Base-by-base conservation (phyloP, 2,329 filamentous ascomycete species). In the Trichophyton rubrum region DNA sequence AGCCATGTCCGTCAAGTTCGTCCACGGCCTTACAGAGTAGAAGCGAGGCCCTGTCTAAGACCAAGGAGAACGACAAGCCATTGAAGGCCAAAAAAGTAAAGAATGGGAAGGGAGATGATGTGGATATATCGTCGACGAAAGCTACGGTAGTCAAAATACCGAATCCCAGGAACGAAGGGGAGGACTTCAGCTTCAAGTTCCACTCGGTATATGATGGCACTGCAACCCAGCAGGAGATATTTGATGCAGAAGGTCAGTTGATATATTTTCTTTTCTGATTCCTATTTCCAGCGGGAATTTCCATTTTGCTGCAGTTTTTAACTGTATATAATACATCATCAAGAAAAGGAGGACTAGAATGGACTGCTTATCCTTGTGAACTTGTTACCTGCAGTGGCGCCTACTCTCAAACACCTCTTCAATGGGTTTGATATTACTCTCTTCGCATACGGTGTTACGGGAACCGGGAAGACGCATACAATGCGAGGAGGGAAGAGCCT, bases 121-220 rank as follows among this genome's bases (percentile, higher is more conserved):
- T 70, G 40, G 61, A 72, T 58, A 76, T 82, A 55, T 30, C 49
- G 27, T 3, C 7, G n/a, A 82, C 81, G 66, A 81, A 80, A 65
- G 80, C 84, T 20, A 83, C 82, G 27, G 77, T 95, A 33, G 85
- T 97, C 69, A 87, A 88, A 72, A 95, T 97, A 68, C 92, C 92
- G 2, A 96, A 90, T 70, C 91, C 92, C 0, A 96, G 93, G 78
- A 96, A 96, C 69, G 88, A 89, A 65, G 79, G 82, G 22, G 92
- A 97, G 74, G 88, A 91, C 69, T 97, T 91, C 75, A 90, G 88
- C 59, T 99, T 97, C 72, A 84, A 91, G 59, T 97, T 97, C 80
- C 95, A 93, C 78, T 84, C 88, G 66, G 92, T 97, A 60, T 97
- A 96, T 73, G 89, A 89, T 69, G 83, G 86, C 67, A 74, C 81